These are phyloP conservation scores for Periconia digitata DNA, from an alignment of 2,329 filamentous ascomycete species.

Conservation along the genomic window DNA sequence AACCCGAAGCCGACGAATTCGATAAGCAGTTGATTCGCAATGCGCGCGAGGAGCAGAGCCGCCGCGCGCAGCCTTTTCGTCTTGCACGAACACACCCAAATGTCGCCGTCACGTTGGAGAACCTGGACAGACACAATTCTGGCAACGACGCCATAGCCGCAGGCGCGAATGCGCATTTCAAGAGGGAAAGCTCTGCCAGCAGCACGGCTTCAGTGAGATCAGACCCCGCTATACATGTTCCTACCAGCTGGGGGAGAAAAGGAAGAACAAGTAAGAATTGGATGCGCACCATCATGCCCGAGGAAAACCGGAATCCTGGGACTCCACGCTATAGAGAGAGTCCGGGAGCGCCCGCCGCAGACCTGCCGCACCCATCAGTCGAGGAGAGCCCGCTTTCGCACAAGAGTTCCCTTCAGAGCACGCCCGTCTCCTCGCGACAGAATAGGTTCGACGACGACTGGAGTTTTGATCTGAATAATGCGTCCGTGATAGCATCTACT, in stretches of 20 bases:
- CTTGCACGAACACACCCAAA: constrained; percentile 46
- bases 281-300: constrained; percentile 43
- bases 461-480: constrained; percentile 50
- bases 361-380: constrained; percentile 44
- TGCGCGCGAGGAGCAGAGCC: constrained; percentile 45
- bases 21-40: constrained; percentile 49
- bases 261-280: constrained; percentile 45
- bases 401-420: constrained; percentile 32
- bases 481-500: constrained; percentile 52
- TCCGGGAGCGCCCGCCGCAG: constrained; percentile 21
- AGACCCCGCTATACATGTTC: constrained; percentile 49
- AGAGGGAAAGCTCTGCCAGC: constrained; percentile 29
- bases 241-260: constrained; percentile 52
- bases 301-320: constrained; percentile 23
- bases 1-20: constrained; percentile 48
- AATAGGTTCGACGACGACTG: constrained; percentile 29
- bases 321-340: constrained; percentile 19
- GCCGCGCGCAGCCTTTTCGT: constrained; percentile 42
- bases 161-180: constrained; percentile 18
- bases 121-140: constrained; percentile 43
- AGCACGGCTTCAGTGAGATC: constrained; percentile 40
- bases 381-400: constrained; percentile 47
- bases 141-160: constrained; percentile 9
- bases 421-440: constrained; percentile 21
- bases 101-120: constrained; percentile 46